A percentile compares a stretch with the other conserved stretches of the same genome.
Conservation (phyloP, 768 basidiomycete genomes). For the Boletus eberwhitei region DNA sequence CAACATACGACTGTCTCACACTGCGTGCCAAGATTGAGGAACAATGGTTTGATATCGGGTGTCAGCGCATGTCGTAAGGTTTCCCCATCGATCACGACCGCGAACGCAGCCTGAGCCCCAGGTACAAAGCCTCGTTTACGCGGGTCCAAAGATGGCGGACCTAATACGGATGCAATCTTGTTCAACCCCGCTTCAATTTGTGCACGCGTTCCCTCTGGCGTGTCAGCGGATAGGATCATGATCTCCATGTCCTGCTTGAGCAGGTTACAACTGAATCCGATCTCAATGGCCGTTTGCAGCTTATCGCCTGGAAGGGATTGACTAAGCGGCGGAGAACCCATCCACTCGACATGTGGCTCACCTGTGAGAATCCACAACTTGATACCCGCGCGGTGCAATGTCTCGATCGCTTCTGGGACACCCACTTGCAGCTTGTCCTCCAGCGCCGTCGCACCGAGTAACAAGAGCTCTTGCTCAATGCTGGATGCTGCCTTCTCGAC, state of each 20-base stretch:
- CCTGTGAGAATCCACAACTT: constrained; percentile 98
- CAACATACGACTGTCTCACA: constrained; percentile 99
- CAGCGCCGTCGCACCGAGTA: constrained; percentile 92
- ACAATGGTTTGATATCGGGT: constrained; percentile 74
- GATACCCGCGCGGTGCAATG: constrained; percentile 88
- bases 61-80: constrained; percentile 80
- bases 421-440: constrained; percentile 98
- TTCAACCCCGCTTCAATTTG: constrained; percentile 93
- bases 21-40: constrained; percentile 90
- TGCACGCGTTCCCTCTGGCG: constrained; percentile 65
- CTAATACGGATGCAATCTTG: constrained; percentile 86
- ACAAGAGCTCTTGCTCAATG: constrained; percentile 78
- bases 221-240: constrained; percentile 92
- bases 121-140: constrained; percentile 62
- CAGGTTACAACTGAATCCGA: constrained; percentile 92
- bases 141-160: constrained; percentile 64
- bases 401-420: constrained; percentile 94
- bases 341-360: constrained; percentile 28
- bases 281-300: constrained; percentile 97
- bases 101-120: constrained; percentile 73
- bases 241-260: constrained; percentile 93
- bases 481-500: constrained; percentile 83
- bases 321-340: neutral
- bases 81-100: constrained; percentile 95
- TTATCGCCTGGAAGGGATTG: constrained; percentile 70